Conservation (phyloP, 495 filamentous ascomycete species). For the Annulohypoxylon bovei region DNA sequence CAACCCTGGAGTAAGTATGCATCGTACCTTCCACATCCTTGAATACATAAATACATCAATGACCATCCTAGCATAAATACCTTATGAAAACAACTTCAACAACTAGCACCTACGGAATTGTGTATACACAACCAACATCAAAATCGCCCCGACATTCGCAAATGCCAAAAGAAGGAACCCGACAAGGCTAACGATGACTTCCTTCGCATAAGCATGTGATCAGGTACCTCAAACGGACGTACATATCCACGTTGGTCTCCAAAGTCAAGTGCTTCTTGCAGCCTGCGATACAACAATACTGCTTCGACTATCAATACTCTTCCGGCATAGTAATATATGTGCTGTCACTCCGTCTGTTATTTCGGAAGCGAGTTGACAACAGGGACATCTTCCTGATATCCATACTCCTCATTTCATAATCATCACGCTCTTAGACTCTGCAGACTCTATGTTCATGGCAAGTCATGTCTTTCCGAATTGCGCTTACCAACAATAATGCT, state of each 20-base stretch:
- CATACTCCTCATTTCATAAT: conserved; percentile 11
- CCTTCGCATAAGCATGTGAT: conserved; percentile 42
- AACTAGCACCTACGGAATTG: not conserved
- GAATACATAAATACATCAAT: not conserved
- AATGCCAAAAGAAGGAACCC: conserved; percentile 3
- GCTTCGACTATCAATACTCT: conserved; percentile 31
- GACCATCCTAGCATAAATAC: not conserved
- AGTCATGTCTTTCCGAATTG: conserved; percentile 30
- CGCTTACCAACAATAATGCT: conserved; percentile 31
- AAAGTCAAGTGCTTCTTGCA: conserved; percentile 43
- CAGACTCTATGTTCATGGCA: conserved; percentile 3
- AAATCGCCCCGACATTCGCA: not conserved
- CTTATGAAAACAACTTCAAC: not conserved
- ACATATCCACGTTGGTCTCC: conserved; percentile 7
- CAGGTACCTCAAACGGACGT: conserved; percentile 20
- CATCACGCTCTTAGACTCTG: not conserved
- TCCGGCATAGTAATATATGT: conserved; percentile 22
- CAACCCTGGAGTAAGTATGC: not conserved
- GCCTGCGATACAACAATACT: conserved; percentile 40
- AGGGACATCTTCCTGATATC: not conserved
- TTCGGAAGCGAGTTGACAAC: conserved; percentile 10
- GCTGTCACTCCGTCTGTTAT: conserved; percentile 16
- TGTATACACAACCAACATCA: not conserved
- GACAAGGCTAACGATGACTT: not conserved
- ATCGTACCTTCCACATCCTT: not conserved